A percentile compares a stretch with the other conserved stretches of the same genome.
Evolutionary conservation across 1,284 basidiomycete genomes (phyloP).

Genomic region (Kalmanozyma brasiliensis): DNA sequence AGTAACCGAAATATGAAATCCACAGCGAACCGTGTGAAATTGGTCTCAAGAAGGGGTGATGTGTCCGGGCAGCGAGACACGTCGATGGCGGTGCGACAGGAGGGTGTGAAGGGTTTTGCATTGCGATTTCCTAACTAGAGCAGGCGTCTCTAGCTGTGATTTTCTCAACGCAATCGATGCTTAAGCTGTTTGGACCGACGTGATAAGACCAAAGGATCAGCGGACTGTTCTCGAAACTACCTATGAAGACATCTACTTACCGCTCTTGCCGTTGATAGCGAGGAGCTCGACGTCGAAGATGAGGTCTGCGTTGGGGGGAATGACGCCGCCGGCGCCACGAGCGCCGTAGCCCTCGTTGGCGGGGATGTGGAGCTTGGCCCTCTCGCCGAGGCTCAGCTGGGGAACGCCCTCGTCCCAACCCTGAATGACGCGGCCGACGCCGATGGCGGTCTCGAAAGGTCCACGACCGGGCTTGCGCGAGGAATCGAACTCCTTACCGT

Average conservation of each 20-base stretch:
- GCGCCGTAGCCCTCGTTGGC: slow-evolving; percentile 69
- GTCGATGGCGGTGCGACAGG: no score
- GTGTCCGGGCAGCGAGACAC: no score
- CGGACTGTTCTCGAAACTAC: no score
- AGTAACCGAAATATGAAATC: slow-evolving; percentile 5
- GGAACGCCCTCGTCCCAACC: slow-evolving; percentile 70
- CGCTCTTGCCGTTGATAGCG: slow-evolving; percentile 67
- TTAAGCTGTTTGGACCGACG: slow-evolving; percentile 4
- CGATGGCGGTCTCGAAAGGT: slow-evolving; percentile 58
- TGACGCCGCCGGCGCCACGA: slow-evolving; percentile 61
- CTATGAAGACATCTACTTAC: slow-evolving; percentile 23
- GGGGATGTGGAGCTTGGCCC: slow-evolving; percentile 58
- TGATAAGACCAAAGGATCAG: no score
- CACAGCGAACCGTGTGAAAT: neutral
- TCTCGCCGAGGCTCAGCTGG: slow-evolving; percentile 69
- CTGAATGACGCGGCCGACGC: slow-evolving; percentile 68
- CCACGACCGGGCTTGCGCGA: slow-evolving; percentile 66
- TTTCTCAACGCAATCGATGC: no score
- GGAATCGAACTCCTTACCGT: slow-evolving; percentile 64
- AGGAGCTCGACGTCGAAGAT: slow-evolving; percentile 69
- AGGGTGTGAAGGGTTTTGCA: no score
- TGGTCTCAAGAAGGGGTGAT: no score
- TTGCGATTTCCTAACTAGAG: no score
- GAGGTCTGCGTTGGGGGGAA: slow-evolving; percentile 66
- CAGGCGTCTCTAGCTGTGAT: no score